Evolutionary conservation across 2,329 filamentous ascomycete genomes (phyloP).

Genomic region (Xylaria sp.): DNA sequence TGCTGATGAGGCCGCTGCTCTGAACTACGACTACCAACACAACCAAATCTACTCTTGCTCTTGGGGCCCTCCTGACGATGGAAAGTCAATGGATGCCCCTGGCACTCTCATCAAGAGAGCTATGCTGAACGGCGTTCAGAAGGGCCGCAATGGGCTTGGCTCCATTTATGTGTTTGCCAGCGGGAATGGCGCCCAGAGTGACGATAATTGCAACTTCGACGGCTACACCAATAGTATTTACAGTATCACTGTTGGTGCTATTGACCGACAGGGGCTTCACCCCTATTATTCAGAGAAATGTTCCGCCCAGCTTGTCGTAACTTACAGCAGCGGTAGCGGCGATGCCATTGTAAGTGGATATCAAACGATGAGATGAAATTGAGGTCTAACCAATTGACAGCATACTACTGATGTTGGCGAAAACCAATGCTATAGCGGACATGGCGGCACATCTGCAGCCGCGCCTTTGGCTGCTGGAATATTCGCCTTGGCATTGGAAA

Average conservation of each 20-base stretch:
- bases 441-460: conserved; percentile 94
- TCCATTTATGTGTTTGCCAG: conserved; percentile 97
- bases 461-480: conserved; percentile 92
- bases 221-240: conserved; percentile 99
- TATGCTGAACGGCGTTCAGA: conserved; percentile 90
- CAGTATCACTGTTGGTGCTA: conserved; percentile 93
- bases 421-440: conserved; percentile 77
- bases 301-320: conserved; percentile 93
- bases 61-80: conserved; percentile 96
- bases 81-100: conserved; percentile 90
- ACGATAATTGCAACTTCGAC: conserved; percentile 99
- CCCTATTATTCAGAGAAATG: conserved; percentile 97
- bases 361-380: neutral
- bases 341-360: conserved; percentile 73
- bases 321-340: conserved; percentile 88
- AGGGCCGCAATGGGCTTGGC: conserved; percentile 81
- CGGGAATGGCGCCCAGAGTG: conserved; percentile 84
- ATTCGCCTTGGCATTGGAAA: conserved; percentile 84
- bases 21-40: conserved; percentile 89
- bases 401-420: conserved; percentile 94
- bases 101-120: conserved; percentile 86
- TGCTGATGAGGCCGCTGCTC: conserved; percentile 86
- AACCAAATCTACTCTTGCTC: conserved; percentile 99
- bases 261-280: conserved; percentile 85
- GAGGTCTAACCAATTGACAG: conserved; percentile 41